Conservation (phyloP, 73 alveolate genomes). For the Paramecium sonneborni region DNA sequence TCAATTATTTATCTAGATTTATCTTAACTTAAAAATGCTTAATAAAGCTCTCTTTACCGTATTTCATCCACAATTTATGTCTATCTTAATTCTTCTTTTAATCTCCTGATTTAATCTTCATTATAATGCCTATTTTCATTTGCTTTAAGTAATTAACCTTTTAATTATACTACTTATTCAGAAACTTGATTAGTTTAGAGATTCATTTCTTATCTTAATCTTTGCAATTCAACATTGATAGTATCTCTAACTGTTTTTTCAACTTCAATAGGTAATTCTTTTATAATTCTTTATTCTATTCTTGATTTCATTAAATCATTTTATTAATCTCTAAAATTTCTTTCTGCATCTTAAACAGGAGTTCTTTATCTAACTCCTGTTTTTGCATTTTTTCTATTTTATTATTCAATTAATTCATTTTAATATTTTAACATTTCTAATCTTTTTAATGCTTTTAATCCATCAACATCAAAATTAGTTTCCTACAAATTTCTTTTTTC, state of each 20-base stretch:
- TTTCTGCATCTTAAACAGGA: not conserved
- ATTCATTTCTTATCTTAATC: slow-evolving; percentile 50
- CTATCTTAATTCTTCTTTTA: slow-evolving; percentile 35
- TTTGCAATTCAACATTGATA: not conserved
- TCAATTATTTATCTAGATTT: slow-evolving; percentile 13
- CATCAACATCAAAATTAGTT: slow-evolving; percentile 21
- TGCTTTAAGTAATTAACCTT: slow-evolving; percentile 10
- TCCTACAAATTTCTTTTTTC: not conserved
- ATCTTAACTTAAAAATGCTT: slow-evolving; percentile 34
- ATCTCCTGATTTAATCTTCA: slow-evolving; percentile 23
- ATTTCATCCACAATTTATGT: slow-evolving; percentile 48
- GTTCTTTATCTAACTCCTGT: not conserved
- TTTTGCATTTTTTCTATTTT: slow-evolving; percentile 11
- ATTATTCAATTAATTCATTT: not conserved
- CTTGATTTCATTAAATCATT: not conserved
- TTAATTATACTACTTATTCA: slow-evolving; percentile 16
- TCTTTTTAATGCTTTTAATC: not conserved
- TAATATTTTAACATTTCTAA: not conserved
- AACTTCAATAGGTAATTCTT: slow-evolving; percentile 44
- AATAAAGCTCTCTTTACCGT: slow-evolving; percentile 18
- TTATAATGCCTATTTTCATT: slow-evolving; percentile 21
- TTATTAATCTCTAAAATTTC: not conserved
- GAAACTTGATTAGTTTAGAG: not conserved
- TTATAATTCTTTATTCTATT: not conserved
- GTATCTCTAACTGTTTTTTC: slow-evolving; percentile 42